A percentile compares a stretch with the other conserved stretches of the same genome.
These are phyloP conservation scores for Ceratobasidium sp. DNA, from an alignment of 1,284 basidiomycete genomes.

Conservation along the genomic window DNA sequence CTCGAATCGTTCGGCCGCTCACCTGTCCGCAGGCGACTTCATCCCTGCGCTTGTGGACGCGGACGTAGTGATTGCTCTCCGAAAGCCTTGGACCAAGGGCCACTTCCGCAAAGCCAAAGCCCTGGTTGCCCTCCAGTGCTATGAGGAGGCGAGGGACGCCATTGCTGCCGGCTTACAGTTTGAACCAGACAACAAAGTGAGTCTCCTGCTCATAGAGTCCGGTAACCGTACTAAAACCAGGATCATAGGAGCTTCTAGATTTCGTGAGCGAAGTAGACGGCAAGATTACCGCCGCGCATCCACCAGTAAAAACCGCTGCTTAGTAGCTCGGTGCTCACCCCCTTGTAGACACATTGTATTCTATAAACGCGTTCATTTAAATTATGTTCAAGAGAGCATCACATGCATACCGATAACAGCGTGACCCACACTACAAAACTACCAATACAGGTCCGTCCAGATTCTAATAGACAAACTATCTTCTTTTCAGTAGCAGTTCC, in stretches of 20 bases:
- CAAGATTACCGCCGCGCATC: slow-evolving; percentile 43
- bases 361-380: slow-evolving; percentile 11
- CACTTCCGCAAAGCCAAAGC: slow-evolving; percentile 95
- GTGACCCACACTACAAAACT: background rate
- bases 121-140: slow-evolving; percentile 77
- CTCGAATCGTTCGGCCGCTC: slow-evolving; percentile 92
- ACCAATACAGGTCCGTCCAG: background rate
- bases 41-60: slow-evolving; percentile 90
- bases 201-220: slow-evolving; percentile 50
- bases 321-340: background rate
- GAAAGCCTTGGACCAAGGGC: slow-evolving; percentile 93
- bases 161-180: slow-evolving; percentile 87
- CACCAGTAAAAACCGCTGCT: slow-evolving; percentile 3
- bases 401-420: background rate
- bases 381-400: background rate
- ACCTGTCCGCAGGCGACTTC: slow-evolving; percentile 80
- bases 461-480: background rate
- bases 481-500: background rate
- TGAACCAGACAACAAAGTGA: slow-evolving; percentile 85
- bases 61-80: slow-evolving; percentile 87
- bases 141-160: slow-evolving; percentile 85
- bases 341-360: slow-evolving; percentile 33
- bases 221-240: background rate
- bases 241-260: slow-evolving; percentile 50
- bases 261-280: slow-evolving; percentile 51